Conservation (phyloP, 129 eudicot genomes). For the Flaveria sonorensis region DNA sequence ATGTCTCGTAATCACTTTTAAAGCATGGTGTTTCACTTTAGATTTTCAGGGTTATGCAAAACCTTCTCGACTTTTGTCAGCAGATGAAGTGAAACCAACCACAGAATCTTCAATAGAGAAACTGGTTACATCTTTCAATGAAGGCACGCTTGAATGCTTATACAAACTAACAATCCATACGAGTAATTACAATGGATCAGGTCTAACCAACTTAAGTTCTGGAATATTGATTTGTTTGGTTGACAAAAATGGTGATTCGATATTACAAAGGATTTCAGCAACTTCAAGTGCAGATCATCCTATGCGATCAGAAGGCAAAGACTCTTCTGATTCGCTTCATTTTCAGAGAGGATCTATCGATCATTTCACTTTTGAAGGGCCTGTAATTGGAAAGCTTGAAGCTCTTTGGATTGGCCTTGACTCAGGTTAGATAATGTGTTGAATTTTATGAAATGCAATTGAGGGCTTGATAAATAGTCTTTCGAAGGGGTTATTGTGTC, state of each 20-base stretch:
- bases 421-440: constrained; percentile 60
- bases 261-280: constrained; percentile 72
- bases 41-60: constrained; percentile 89
- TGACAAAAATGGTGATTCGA: constrained; percentile 78
- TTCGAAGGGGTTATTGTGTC: not conserved
- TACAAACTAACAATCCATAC: constrained; percentile 70
- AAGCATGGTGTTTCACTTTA: constrained; percentile 31
- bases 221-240: constrained; percentile 73
- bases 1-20: not conserved
- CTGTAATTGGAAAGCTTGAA: constrained; percentile 52
- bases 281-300: constrained; percentile 27
- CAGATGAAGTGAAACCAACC: constrained; percentile 48
- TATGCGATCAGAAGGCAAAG: constrained; percentile 33
- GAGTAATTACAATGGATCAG: constrained; percentile 72
- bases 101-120: constrained; percentile 47
- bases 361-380: constrained; percentile 80
- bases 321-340: constrained; percentile 36
- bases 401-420: constrained; percentile 89
- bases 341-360: constrained; percentile 64
- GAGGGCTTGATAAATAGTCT: not conserved
- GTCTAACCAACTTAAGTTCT: constrained; percentile 59
- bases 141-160: constrained; percentile 43
- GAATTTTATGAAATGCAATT: not conserved
- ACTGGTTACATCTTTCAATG: constrained; percentile 30
- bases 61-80: constrained; percentile 78